Base-by-base conservation (phyloP, 208 protist genomes). In the Leishmania major region DNA sequence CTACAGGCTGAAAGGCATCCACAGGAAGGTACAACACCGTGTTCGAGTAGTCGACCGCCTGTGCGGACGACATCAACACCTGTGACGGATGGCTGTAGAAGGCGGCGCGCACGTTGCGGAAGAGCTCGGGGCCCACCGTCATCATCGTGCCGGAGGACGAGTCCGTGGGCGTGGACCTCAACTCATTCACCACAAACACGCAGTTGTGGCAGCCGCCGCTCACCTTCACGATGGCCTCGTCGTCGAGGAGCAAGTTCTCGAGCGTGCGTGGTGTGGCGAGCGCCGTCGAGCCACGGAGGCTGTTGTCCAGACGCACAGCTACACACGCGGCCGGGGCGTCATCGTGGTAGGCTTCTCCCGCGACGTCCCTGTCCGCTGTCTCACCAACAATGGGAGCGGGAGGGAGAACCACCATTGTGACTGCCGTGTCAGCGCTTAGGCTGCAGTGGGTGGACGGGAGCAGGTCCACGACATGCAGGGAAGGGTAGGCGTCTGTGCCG, bases 391-490 rank as follows among this genome's bases (percentile, higher is more conserved):
- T 49, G 25, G 45, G 31, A 3, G 15, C 28, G 13, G 93, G 93
- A 35, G 91, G 91, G 17, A 96, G 82, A 1, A 96, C 91, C 55
- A 96, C 83, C 67, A 94, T 83, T 17, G 91, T 96, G 0, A 86
- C 90, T 22, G 59, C 75, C 7, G 91, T 88, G 31, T 82, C 77
- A 6, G 64, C 59, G 19, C 57, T 81, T 13, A 95, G 77, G 7
- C 53, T 47, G 64, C 88, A 89, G 62, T 45, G 35, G 2, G 93
- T 96, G 28, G 91, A 88, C 0, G 93, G 93, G 28, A 88, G 84
- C 5, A 95, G 77, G 78, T 96, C 93, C 35, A 94, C 84, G 0
- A 95, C 91, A 3, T 55, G 82, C 51, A 96, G 77, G 17, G 72
- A 77, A 6, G 89, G 90, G 78, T 92, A 92, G 25, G 70, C 51